A percentile compares a stretch with the other conserved stretches of the same genome.
Evolutionary conservation across 2,329 filamentous ascomycete species (phyloP).

Genomic region (Lasiodiplodia theobromae): DNA sequence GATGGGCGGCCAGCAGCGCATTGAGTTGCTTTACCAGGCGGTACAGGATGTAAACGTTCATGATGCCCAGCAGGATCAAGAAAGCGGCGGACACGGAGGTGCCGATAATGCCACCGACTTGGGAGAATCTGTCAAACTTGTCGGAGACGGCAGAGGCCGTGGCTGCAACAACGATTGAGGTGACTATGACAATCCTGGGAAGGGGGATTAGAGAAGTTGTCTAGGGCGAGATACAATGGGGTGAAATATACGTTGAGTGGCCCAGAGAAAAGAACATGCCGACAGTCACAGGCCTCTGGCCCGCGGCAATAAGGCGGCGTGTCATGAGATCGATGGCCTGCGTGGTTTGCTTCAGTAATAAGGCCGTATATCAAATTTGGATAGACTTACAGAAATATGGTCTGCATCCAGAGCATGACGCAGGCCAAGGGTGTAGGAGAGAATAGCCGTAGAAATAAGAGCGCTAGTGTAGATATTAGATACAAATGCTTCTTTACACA

Average conservation of each 20-base stretch:
- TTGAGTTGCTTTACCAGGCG: conserved; percentile 75
- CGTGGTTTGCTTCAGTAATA: not conserved
- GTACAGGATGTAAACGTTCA: conserved; percentile 86
- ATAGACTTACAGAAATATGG: conserved; percentile 70
- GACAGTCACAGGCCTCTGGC: conserved; percentile 86
- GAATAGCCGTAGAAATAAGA: conserved; percentile 79
- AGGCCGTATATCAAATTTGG: not conserved
- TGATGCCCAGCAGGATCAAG: conserved; percentile 79
- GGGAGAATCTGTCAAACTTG: conserved; percentile 80
- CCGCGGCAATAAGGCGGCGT: conserved; percentile 81
- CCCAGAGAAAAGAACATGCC: conserved; percentile 95
- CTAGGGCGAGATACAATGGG: no score
- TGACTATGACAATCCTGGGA: conserved; percentile 79
- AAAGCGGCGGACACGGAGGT: conserved; percentile 86
- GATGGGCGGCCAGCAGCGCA: conserved; percentile 60
- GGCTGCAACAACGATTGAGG: conserved; percentile 89
- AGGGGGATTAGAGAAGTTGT: not conserved
- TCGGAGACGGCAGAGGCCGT: conserved; percentile 83
- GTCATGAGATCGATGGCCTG: conserved; percentile 94
- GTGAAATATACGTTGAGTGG: conserved; percentile 72
- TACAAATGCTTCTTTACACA: not conserved
- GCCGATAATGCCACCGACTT: conserved; percentile 86
- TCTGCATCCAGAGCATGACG: conserved; percentile 98
- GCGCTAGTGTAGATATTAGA: conserved; percentile 47
- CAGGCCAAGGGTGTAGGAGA: conserved; percentile 87